These are phyloP conservation scores for Cryphonectria radicalis DNA, from an alignment of 2,329 filamentous ascomycete genomes.

Conservation along the genomic window DNA sequence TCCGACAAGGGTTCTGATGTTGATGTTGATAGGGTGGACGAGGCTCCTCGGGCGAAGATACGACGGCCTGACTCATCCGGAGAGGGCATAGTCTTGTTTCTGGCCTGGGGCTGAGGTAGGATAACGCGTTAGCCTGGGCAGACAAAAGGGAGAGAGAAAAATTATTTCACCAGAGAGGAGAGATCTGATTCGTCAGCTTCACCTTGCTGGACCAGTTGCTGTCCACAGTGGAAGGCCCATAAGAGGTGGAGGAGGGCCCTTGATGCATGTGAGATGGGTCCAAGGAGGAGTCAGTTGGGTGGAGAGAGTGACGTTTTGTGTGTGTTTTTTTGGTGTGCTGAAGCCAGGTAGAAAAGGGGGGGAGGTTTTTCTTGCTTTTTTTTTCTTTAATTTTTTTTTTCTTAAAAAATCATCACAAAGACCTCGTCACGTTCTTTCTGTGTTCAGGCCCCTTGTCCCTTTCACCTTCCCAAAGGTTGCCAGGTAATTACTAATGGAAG, in stretches of 20 bases:
- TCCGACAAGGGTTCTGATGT: neutral
- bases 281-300: neutral
- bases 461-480: neutral
- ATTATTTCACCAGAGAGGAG: neutral
- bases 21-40: neutral
- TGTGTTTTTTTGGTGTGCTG: neutral
- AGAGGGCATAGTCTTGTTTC: slow-evolving; percentile 22
- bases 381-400: neutral
- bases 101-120: neutral
- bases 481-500: neutral
- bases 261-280: slow-evolving; percentile 1
- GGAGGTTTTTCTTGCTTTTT: neutral
- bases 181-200: neutral
- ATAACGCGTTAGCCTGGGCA: neutral
- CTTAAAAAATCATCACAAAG: neutral
- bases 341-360: neutral
- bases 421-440: neutral
- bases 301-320: neutral
- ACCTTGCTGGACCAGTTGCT: neutral
- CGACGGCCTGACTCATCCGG: slow-evolving; percentile 25
- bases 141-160: neutral
- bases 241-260: slow-evolving; percentile 1
- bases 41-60: neutral
- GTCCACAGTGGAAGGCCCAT: neutral
- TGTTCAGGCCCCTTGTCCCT: too few relatives aligned